Base-by-base conservation (phyloP, 2,329 filamentous ascomycete genomes). In the Aspergillus viridinutans region DNA sequence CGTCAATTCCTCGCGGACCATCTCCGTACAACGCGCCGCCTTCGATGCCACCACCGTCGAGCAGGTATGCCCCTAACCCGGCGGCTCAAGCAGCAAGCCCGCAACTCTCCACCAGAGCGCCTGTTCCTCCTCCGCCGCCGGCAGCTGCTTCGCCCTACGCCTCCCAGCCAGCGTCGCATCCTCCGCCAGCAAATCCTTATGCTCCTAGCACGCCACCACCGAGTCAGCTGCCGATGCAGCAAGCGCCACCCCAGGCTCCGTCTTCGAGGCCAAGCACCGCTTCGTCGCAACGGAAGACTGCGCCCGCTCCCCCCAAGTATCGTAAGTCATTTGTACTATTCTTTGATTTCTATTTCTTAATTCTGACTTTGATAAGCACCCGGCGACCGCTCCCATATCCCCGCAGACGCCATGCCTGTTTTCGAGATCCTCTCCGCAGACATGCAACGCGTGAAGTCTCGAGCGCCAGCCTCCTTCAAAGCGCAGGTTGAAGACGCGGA, bases 401-500 rank as follows among this genome's bases (percentile, higher is more conserved):
- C 93, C 0, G 73, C 85, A 12, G 81, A 81, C 52, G 90, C 93
- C 14, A 86, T 88, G 70, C 86, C 85, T 51, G 81, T 99, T 64
- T 92, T 90, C 54, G 90, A 96, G 53, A 84, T 95, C 40, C 82
- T 99, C 50, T 87, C 80, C 54, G 83, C 83, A 32, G 93, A 97
- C 66, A 92, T 97, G 85, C 87, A 93, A 67, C 89, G 92, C 35
- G 90, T 99, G 55, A 92, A 92, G 58, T 78, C 86, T 32, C 89
- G 90, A 64, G 94, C 94, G 0, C 94, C 94, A 20, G 80, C 88
- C n/a, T 87, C 88, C 17, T 97, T 94, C 77, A 88, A 90, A 61
- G 83, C 87, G 14, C 92, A 97, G 72, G 92, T 99, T 21, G 90
- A 91, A 67, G 94, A 97, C 72, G 94, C 92, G 2, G 90, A 96